These are phyloP conservation scores for Cladobotryum protrusum DNA, from an alignment of 2,329 filamentous ascomycete genomes.

Conservation along the genomic window DNA sequence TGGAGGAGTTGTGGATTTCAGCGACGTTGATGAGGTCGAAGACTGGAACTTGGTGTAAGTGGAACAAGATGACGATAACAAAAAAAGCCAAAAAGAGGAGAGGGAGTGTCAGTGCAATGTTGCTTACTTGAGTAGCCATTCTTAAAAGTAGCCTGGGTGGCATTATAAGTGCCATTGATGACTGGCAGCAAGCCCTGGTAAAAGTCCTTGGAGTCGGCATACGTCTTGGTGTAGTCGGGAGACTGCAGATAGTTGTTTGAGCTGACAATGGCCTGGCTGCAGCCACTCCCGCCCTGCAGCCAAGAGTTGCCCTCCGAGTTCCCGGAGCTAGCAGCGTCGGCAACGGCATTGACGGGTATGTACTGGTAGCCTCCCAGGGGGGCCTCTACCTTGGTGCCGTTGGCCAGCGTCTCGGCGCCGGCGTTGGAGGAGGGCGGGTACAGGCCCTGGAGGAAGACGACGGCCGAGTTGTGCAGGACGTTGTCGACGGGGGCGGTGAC, in stretches of 20 bases:
- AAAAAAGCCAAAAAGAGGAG: background rate
- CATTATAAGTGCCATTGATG: constrained; percentile 45
- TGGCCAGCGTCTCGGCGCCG: constrained; percentile 56
- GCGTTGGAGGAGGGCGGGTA: constrained; percentile 67
- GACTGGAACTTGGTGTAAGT: constrained; percentile 30
- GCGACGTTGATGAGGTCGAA: constrained; percentile 57
- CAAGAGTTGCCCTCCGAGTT: constrained; percentile 52
- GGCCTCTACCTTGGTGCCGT: constrained; percentile 58
- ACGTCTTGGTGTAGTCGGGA: constrained; percentile 37
- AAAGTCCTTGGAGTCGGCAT: constrained; percentile 52
- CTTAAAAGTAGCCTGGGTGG: constrained; percentile 45
- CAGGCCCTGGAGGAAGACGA: constrained; percentile 75
- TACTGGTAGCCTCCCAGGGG: constrained; percentile 80
- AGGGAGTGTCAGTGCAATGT: background rate
- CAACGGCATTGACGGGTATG: constrained; percentile 63
- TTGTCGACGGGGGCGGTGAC: constrained; percentile 67
- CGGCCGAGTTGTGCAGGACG: constrained; percentile 74
- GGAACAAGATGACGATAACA: background rate
- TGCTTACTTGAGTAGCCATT: constrained; percentile 56
- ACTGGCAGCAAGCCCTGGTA: constrained; percentile 49
- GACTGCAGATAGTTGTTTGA: constrained; percentile 50
- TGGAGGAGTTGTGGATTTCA: constrained; percentile 53
- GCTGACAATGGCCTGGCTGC: constrained; percentile 47
- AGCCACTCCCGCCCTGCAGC: constrained; percentile 54
- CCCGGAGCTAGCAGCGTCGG: constrained; percentile 46